Evolutionary conservation across 2,329 filamentous ascomycete genomes (phyloP), one percentile per base, ranked within the genome.

Genomic region (Penicillium sp.): DNA sequence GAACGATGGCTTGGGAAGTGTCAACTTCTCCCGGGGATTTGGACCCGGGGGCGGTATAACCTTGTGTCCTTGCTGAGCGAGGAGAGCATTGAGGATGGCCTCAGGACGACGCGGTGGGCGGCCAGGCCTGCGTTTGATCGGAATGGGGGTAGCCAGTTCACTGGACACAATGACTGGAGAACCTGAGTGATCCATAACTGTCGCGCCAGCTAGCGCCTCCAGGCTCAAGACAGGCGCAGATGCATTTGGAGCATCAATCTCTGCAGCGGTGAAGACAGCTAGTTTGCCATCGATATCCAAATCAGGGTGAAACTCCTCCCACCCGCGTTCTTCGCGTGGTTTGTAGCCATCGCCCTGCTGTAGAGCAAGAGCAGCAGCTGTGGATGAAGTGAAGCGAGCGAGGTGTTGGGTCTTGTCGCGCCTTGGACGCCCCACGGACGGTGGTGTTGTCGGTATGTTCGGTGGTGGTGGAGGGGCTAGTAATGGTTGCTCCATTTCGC

Each of bases 271-370:
- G 65, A 91, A 91, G 2, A 95, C 77, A 58, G 86, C 82, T 56
- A 96, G 86, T 3, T 81, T 82, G 11, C 80, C 80, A 49, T 95
- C 89, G 41, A 96, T 90, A 72, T 97, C 91, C 44, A 99, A 81
- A 62, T 96, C 89, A 0, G 89, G 90, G 70, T 99, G 93, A 57
- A 97, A 97, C 68, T 99, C 93, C 64, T 96, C 91, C 90, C 92
- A 99, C 44, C 89, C 89, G 55, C 92, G 84, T 74, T 99, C 93
- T 72, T 99, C 93, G 64, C 93, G 81, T 28, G 93, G 93, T 69
- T 99, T 99, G 73, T 97, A 97, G 42, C 92, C 91, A 75, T 97
- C 93, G 62, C 84, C 91, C 66, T 95, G 90, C 59, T 89, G 88
- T 51, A 93, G 87, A 5, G 89, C 90, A 42, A 91, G 89, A 19